Conservation (phyloP, 2,329 filamentous ascomycete species). For the Neofusicoccum kwambonambiense region DNA sequence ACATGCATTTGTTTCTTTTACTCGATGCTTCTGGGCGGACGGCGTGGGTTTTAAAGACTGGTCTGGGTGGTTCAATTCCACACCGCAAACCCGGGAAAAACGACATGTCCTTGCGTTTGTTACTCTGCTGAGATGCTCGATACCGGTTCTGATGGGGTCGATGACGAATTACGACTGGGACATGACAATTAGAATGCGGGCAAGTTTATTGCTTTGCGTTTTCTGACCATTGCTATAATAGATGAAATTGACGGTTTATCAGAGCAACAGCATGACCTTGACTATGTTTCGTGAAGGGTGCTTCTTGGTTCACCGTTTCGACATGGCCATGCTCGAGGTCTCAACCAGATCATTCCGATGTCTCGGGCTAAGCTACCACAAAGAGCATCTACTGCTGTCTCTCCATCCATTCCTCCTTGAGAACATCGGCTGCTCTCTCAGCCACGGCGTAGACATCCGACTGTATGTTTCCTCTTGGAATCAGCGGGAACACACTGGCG, state of each 20-base stretch:
- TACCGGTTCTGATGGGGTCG: not conserved
- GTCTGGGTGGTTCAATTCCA: not conserved
- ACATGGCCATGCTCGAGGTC: too few species aligned
- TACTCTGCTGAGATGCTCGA: not conserved
- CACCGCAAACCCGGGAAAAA: not conserved
- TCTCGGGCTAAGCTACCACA: too few species aligned
- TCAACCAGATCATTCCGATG: too few species aligned
- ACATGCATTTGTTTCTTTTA: not conserved
- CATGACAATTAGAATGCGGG: not conserved
- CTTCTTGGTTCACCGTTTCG: too few species aligned
- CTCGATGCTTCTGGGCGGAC: not conserved
- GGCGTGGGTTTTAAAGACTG: conserved; percentile 3
- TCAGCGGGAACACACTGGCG: conserved; percentile 33
- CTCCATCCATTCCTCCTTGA: conserved; percentile 18
- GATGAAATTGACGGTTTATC: not conserved
- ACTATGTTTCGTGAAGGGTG: not conserved
- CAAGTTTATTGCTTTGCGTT: not conserved
- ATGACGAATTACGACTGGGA: conserved; percentile 4
- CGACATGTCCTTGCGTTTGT: not conserved
- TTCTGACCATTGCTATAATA: conserved; percentile 5
- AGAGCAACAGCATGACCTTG: not conserved
- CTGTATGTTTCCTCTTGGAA: conserved; percentile 33
- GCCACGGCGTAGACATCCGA: conserved; percentile 35
- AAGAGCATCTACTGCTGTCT: too few species aligned
- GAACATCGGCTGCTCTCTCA: conserved; percentile 32